Evolutionary conservation across 805 yeast genomes (phyloP).

Genomic region (Kazachstania psychrophila): DNA sequence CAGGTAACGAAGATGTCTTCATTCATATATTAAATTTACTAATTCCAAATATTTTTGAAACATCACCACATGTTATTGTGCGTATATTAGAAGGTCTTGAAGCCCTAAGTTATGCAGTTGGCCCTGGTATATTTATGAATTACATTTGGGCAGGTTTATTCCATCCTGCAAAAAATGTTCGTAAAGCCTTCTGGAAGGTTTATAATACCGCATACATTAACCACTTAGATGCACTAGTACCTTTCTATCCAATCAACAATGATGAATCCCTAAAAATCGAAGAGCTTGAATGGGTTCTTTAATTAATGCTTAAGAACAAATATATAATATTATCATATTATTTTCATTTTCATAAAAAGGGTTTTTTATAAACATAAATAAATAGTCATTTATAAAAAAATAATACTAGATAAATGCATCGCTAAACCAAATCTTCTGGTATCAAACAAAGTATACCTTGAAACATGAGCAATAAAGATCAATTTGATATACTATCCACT

Average conservation of each 20-base stretch:
- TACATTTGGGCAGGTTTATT: conserved; percentile 84
- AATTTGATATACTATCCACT: conserved; percentile 58
- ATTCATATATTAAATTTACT: conserved; percentile 71
- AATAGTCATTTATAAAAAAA: background rate
- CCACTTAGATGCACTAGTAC: conserved; percentile 66
- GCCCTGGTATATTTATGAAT: conserved; percentile 63
- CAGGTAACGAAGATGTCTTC: conserved; percentile 73
- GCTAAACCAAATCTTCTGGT: background rate
- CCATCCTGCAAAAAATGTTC: conserved; percentile 85
- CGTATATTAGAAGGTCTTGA: conserved; percentile 76
- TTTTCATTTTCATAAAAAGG: too few species aligned
- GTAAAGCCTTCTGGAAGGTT: conserved; percentile 77
- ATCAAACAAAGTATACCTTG: too few species aligned
- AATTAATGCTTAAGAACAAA: too few species aligned
- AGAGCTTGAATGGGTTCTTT: conserved; percentile 39
- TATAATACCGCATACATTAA: conserved; percentile 72
- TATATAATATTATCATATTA: too few species aligned
- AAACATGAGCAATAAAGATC: too few species aligned
- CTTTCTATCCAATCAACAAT: conserved; percentile 64
- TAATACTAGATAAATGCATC: background rate
- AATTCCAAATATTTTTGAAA: conserved; percentile 84
- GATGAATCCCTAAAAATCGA: conserved; percentile 28
- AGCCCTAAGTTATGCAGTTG: conserved; percentile 60
- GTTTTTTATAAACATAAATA: too few species aligned
- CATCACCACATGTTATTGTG: conserved; percentile 88